Evolutionary conservation across 176 grass and related monocot genomes (phyloP).

Genomic region (Bromus sterilis): DNA sequence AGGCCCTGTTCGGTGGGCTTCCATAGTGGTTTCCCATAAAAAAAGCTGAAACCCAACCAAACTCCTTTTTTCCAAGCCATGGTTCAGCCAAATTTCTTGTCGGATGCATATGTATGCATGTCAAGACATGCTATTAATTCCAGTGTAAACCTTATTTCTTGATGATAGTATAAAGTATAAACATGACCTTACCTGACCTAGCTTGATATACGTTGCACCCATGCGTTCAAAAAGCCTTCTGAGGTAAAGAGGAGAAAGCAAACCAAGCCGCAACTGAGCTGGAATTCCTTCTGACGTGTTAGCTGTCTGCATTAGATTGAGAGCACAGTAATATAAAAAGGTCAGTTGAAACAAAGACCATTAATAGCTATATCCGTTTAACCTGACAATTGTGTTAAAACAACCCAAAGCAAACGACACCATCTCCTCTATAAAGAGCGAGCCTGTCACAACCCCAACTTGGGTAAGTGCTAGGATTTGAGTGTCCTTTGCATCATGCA

Average conservation of each 20-base stretch:
- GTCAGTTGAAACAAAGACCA: background rate
- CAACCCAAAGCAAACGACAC: background rate
- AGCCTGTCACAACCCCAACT: too few relatives aligned
- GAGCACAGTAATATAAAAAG: background rate
- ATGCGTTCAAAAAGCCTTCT: constrained; percentile 81
- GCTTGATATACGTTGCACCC: constrained; percentile 97
- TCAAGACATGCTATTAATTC: background rate
- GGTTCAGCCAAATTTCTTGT: background rate
- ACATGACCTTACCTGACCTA: constrained; percentile 67
- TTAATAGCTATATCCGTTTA: background rate
- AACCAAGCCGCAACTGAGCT: constrained; percentile 55
- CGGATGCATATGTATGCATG: background rate
- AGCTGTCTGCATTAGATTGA: constrained; percentile 45
- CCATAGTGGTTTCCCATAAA: background rate
- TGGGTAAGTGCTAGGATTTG: too few relatives aligned
- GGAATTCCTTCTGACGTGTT: constrained; percentile 50
- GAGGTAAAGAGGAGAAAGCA: constrained; percentile 84
- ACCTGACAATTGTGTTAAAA: background rate
- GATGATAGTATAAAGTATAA: background rate
- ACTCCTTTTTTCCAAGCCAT: background rate
- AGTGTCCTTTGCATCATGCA: too few relatives aligned
- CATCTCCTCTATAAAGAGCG: background rate
- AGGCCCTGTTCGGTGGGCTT: background rate
- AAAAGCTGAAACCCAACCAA: background rate
- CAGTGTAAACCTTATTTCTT: background rate